A percentile compares a stretch with the other conserved stretches of the same genome.
phyloP scores from a whole-genome alignment of 1,284 basidiomycete genomes.

The Ceratobasidium sp. region DNA sequence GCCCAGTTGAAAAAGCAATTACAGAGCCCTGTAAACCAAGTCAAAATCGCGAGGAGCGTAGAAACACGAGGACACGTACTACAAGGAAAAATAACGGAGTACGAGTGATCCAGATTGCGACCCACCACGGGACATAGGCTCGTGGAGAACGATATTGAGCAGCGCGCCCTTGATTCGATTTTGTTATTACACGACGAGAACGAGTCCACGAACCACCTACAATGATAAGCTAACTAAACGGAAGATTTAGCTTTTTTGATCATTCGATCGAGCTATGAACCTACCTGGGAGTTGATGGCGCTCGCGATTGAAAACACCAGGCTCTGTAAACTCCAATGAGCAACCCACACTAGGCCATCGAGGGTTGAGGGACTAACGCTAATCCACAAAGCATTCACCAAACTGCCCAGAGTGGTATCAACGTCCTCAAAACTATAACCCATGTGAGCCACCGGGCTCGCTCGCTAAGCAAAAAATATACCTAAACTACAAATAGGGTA shows the following conservation, averaged over 20 bases:
- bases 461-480: not conserved
- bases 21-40: conserved; percentile 30
- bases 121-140: conserved; percentile 77
- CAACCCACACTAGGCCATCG: not conserved
- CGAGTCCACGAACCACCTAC: not conserved
- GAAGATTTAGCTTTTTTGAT: not conserved
- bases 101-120: conserved; percentile 71
- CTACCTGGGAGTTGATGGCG: conserved; percentile 72
- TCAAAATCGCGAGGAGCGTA: not conserved
- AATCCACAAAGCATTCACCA: conserved; percentile 78
- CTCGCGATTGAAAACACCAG: conserved; percentile 78
- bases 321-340: conserved; percentile 6
- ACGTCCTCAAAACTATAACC: not conserved
- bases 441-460: not conserved
- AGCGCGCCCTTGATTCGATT: conserved; percentile 38
- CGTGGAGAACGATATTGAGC: conserved; percentile 74
- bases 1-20: conserved; percentile 42
- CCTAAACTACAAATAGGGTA: conserved; percentile 2
- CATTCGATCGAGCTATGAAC: not conserved
- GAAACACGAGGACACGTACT: not conserved
- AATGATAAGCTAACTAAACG: conserved; percentile 42
- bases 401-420: conserved; percentile 40
- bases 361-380: conserved; percentile 45
- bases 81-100: conserved; percentile 41
- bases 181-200: not conserved